These are phyloP conservation scores for Leucocoprinus gongylophorus DNA, from an alignment of 1,284 basidiomycete species.

Conservation along the genomic window DNA sequence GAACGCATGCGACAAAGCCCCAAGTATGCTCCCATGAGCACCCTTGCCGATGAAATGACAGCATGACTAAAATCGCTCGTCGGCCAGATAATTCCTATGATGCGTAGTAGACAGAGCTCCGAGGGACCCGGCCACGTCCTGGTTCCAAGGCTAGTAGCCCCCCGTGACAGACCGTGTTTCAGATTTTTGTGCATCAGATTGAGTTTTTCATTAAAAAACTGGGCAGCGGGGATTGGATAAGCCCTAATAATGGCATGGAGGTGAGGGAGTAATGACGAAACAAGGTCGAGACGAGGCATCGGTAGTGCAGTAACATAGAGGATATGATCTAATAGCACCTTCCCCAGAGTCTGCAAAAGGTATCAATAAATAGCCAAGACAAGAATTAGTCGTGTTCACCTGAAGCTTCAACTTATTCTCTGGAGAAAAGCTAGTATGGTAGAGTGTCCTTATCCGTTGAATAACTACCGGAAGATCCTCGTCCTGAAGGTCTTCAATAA, in stretches of 20 bases:
- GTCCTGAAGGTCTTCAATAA: slow-evolving; percentile 66
- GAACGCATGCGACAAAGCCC: slow-evolving; percentile 77
- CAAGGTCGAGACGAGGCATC: slow-evolving; percentile 49
- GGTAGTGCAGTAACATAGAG: slow-evolving; percentile 70
- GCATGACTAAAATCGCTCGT: slow-evolving; percentile 93
- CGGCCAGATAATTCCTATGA: slow-evolving; percentile 83
- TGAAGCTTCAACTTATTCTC: slow-evolving; percentile 93
- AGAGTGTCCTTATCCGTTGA: slow-evolving; percentile 84
- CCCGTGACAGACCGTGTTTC: slow-evolving; percentile 74
- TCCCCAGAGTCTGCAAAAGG: slow-evolving; percentile 53
- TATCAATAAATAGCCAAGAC: neutral
- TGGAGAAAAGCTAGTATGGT: slow-evolving; percentile 85
- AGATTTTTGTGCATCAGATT: slow-evolving; percentile 94
- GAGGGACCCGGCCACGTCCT: slow-evolving; percentile 86
- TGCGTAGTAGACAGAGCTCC: slow-evolving; percentile 78
- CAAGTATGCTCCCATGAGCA: slow-evolving; percentile 91
- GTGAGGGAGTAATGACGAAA: slow-evolving; percentile 76
- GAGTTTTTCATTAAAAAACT: slow-evolving; percentile 79
- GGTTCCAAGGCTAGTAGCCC: slow-evolving; percentile 54
- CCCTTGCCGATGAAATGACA: slow-evolving; percentile 78
- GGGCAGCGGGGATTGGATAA: slow-evolving; percentile 78
- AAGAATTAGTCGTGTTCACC: slow-evolving; percentile 36
- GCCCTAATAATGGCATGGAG: slow-evolving; percentile 73
- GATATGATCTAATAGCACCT: slow-evolving; percentile 88
- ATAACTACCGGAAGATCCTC: slow-evolving; percentile 77